phyloP scores from a whole-genome alignment of 495 filamentous ascomycete species.

The Aspergillus avenaceus region DNA sequence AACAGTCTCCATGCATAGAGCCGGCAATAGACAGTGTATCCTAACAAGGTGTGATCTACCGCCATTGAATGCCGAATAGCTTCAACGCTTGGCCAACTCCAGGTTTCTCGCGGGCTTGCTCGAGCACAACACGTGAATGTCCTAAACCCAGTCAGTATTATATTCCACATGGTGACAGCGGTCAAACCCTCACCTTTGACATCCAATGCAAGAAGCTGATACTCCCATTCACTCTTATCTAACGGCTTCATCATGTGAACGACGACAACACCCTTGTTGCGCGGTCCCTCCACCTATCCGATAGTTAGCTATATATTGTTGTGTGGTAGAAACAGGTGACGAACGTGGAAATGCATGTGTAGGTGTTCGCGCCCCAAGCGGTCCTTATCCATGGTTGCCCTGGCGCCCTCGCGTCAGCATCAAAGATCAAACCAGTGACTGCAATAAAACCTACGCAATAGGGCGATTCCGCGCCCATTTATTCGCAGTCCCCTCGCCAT shows the following conservation, averaged over 20 bases:
- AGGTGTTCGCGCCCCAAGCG: constrained; percentile 74
- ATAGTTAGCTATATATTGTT: background rate
- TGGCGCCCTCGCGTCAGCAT: constrained; percentile 18
- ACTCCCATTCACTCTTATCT: constrained; percentile 66
- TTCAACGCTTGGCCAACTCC: constrained; percentile 40
- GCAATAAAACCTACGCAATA: constrained; percentile 62
- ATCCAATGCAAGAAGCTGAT: constrained; percentile 77
- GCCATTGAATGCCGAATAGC: constrained; percentile 51
- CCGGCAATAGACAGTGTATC: background rate
- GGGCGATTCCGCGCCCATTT: constrained; percentile 82
- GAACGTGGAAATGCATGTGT: constrained; percentile 82
- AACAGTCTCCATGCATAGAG: no score
- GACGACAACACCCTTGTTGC: constrained; percentile 67
- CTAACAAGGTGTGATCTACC: constrained; percentile 21
- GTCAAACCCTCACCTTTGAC: constrained; percentile 48
- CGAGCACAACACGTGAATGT: constrained; percentile 45
- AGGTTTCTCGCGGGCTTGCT: constrained; percentile 38
- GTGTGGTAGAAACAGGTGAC: background rate
- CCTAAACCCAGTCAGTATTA: constrained; percentile 16
- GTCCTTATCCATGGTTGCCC: constrained; percentile 66
- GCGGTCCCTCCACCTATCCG: constrained; percentile 73
- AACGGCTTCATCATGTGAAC: constrained; percentile 70
- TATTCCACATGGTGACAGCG: background rate
- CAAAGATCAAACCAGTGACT: background rate
- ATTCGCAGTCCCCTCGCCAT: constrained; percentile 77